Conservation (phyloP, 2,329 filamentous ascomycete genomes). For the Drechslerella stenobrocha region DNA sequence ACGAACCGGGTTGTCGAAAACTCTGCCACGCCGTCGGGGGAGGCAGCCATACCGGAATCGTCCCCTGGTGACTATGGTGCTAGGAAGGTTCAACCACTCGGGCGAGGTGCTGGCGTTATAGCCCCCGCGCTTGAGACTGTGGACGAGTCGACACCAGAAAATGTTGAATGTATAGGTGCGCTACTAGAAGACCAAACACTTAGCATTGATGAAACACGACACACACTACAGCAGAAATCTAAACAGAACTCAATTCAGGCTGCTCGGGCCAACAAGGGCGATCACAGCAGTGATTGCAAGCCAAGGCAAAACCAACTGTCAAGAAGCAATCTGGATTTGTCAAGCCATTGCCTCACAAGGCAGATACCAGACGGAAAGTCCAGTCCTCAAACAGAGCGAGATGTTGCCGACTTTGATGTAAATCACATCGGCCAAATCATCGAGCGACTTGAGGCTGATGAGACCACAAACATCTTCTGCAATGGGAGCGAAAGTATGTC, state of each 20-base stretch:
- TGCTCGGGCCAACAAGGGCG: no score
- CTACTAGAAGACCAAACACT: no score
- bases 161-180: no score
- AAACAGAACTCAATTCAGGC: no score
- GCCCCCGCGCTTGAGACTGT: not conserved
- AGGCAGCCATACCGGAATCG: not conserved
- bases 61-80: not conserved
- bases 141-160: not conserved
- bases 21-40: not conserved
- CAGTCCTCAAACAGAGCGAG: not conserved
- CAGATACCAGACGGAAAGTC: not conserved
- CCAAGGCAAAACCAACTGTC: no score
- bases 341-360: not conserved
- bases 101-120: not conserved
- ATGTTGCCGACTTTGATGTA: slow-evolving; percentile 17
- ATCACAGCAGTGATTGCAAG: no score
- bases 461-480: slow-evolving; percentile 18
- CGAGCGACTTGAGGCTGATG: slow-evolving; percentile 15
- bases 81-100: not conserved
- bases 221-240: not conserved
- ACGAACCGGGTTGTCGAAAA: not conserved
- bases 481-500: slow-evolving; percentile 6
- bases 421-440: slow-evolving; percentile 21
- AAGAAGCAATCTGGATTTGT: no score
- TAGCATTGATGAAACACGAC: no score